Conservation (phyloP, 495 filamentous ascomycete genomes). For the Penicillium paxilli region DNA sequence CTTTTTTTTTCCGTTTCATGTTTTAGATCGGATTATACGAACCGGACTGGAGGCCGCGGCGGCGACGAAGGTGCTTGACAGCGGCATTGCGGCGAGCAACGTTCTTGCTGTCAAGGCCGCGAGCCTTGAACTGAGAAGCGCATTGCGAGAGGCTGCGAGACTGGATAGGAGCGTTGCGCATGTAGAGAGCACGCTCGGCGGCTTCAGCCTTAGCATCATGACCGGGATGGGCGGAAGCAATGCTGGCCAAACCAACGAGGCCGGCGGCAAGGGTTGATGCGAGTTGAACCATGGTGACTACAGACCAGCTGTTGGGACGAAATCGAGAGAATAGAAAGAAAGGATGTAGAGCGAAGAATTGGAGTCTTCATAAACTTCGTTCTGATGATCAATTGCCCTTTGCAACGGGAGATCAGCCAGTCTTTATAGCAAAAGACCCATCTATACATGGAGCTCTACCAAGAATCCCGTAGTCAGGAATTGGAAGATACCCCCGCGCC, state of each 20-base stretch:
- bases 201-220: conserved; percentile 47
- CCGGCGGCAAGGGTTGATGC: conserved; percentile 15
- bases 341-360: background rate
- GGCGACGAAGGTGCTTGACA: conserved; percentile 31
- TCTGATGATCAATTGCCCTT: background rate
- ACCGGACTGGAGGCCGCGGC: conserved; percentile 22
- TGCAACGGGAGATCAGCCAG: background rate
- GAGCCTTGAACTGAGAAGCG: conserved; percentile 47
- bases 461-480: background rate
- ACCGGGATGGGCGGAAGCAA: conserved; percentile 46
- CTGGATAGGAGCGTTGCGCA: conserved; percentile 32
- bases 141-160: conserved; percentile 48
- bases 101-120: conserved; percentile 45
- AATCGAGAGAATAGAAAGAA: background rate
- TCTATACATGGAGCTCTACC: background rate
- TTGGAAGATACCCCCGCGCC: background rate
- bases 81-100: conserved; percentile 42
- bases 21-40: background rate
- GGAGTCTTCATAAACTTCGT: background rate
- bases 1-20: background rate
- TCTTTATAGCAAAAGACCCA: background rate
- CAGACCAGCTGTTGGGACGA: background rate
- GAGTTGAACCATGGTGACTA: conserved; percentile 19
- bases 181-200: conserved; percentile 43
- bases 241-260: conserved; percentile 14